A percentile compares a stretch with the other conserved stretches of the same genome.
Conservation (phyloP, 1,139 yeast species). For the Petasospora fabianii region DNA sequence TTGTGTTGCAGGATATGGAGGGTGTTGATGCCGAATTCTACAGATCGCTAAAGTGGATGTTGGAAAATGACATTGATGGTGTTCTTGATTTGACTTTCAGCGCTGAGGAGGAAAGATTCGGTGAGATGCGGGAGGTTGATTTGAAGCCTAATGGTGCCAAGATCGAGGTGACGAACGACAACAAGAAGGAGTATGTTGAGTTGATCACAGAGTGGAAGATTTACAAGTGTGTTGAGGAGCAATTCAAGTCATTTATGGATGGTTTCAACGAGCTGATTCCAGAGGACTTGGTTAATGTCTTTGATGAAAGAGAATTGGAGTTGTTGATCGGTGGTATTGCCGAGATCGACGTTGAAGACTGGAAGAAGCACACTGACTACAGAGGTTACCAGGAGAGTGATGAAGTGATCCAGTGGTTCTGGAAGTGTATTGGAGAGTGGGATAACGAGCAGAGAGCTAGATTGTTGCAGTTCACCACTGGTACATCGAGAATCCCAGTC, state of each 20-base stretch:
- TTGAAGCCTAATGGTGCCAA: constrained; percentile 84
- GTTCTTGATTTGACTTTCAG: constrained; percentile 85
- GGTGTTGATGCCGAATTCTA: constrained; percentile 97
- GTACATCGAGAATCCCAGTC: constrained; percentile 98
- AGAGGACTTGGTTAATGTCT: constrained; percentile 91
- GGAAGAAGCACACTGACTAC: constrained; percentile 98
- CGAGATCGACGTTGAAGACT: constrained; percentile 95
- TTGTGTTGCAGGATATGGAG: constrained; percentile 95
- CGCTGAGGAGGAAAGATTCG: constrained; percentile 95
- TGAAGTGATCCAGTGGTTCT: constrained; percentile 97
- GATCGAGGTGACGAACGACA: constrained; percentile 89
- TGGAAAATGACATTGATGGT: constrained; percentile 88
- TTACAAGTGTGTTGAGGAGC: constrained; percentile 88
- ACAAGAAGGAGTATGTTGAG: constrained; percentile 93
- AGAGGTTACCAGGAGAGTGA: constrained; percentile 96
- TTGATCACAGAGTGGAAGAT: constrained; percentile 96
- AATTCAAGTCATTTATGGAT: constrained; percentile 91
- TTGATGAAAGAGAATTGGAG: constrained; percentile 96
- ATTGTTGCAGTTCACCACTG: constrained; percentile 92
- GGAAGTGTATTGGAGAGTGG: constrained; percentile 93
- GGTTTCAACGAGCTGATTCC: constrained; percentile 98
- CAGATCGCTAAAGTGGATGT: constrained; percentile 91
- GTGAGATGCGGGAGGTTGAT: constrained; percentile 87
- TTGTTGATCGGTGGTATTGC: constrained; percentile 96
- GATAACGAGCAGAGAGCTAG: constrained; percentile 96